Conservation (phyloP, 1,139 yeast genomes). For the Geotrichum europaeum region DNA sequence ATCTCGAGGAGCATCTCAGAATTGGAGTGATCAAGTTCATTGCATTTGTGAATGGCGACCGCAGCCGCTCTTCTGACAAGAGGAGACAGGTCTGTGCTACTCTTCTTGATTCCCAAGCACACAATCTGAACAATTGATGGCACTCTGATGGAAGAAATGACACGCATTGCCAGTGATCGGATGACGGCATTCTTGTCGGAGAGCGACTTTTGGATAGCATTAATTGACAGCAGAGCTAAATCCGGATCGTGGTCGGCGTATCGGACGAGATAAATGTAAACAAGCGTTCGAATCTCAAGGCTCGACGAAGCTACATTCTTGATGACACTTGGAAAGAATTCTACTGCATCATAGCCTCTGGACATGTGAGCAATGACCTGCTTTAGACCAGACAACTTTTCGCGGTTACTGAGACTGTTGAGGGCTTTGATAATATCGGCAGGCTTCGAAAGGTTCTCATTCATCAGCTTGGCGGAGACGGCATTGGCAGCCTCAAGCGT, state of each 20-base stretch:
- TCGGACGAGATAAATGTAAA: slow-evolving; percentile 65
- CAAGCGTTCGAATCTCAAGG: slow-evolving; percentile 65
- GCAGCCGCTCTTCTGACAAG: slow-evolving; percentile 77
- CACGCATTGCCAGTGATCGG: slow-evolving; percentile 69
- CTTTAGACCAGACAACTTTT: slow-evolving; percentile 68
- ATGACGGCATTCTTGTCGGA: slow-evolving; percentile 61
- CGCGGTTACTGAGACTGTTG: slow-evolving; percentile 66
- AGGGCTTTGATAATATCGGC: slow-evolving; percentile 61
- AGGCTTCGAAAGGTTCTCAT: slow-evolving; percentile 45
- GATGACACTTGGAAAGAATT: slow-evolving; percentile 80
- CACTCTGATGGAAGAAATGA: slow-evolving; percentile 74
- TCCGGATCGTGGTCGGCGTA: slow-evolving; percentile 87
- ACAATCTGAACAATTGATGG: slow-evolving; percentile 77
- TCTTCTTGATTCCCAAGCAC: slow-evolving; percentile 62
- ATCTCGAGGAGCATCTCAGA: slow-evolving; percentile 45
- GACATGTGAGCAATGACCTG: slow-evolving; percentile 63
- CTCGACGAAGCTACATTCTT: slow-evolving; percentile 76
- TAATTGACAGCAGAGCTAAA: slow-evolving; percentile 78
- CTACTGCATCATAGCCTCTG: slow-evolving; percentile 45
- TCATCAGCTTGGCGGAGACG: slow-evolving; percentile 54
- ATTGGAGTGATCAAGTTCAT: slow-evolving; percentile 40
- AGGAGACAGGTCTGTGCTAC: slow-evolving; percentile 66
- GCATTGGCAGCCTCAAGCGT: slow-evolving; percentile 79
- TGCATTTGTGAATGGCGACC: slow-evolving; percentile 65
- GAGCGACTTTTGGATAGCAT: slow-evolving; percentile 81